Conservation (phyloP, 2,329 filamentous ascomycete species). For the Plectosphaerella cucumerina region DNA sequence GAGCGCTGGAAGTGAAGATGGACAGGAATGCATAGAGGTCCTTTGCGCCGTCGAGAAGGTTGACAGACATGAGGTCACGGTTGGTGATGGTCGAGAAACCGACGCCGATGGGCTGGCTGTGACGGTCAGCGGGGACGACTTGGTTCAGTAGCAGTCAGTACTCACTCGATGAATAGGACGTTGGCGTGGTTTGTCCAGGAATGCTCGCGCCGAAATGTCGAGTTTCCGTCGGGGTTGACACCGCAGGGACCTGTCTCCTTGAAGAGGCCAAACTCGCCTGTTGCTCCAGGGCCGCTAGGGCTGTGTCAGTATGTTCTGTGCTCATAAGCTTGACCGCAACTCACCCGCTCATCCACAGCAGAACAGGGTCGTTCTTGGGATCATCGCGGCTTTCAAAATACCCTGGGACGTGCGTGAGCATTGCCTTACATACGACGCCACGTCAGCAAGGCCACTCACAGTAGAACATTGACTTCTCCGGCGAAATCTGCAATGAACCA, state of each 20-base stretch:
- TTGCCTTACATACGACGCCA: too few relatives aligned
- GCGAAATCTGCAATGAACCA: constrained; percentile 1
- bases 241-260: constrained; percentile 14
- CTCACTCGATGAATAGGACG: not conserved
- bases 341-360: not conserved
- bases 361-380: not conserved
- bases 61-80: constrained; percentile 9
- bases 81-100: constrained; percentile 12
- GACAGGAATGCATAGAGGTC: constrained; percentile 15
- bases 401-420: too few relatives aligned
- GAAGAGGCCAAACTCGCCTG: constrained; percentile 11
- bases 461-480: not conserved
- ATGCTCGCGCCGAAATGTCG: constrained; percentile 3
- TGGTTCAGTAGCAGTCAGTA: not conserved
- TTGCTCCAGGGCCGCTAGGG: not conserved
- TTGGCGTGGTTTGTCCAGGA: not conserved
- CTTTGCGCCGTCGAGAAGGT: constrained; percentile 7
- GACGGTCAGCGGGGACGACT: too few relatives aligned
- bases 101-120: constrained; percentile 14
- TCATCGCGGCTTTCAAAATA: constrained; percentile 1
- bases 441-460: too few relatives aligned
- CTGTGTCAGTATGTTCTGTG: not conserved
- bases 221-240: constrained; percentile 5
- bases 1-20: constrained; percentile 13
- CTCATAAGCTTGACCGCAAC: not conserved